Evolutionary conservation across 106 monocot genomes (phyloP), one percentile per base, ranked within the genome.

Genomic region (Chionographis japonica): DNA sequence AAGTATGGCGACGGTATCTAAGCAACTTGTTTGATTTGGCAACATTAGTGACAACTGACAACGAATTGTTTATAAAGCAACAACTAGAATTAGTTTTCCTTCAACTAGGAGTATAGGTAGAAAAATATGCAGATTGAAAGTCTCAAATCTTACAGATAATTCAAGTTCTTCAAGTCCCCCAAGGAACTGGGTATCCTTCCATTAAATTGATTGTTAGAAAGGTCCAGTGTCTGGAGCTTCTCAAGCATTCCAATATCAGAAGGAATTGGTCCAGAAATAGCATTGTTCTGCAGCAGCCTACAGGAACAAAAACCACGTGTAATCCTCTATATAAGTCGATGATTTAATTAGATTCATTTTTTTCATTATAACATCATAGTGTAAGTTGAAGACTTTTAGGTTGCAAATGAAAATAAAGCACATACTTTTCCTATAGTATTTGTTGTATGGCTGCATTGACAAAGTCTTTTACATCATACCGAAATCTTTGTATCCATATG

Each of bases 241-340:
- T 74, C 82, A 62, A 89, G 67, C 72, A 59, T 89, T 61, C 79
- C 85, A 35, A 89, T 82, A 40, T 66, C 71, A 60, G 52, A 35
- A 60, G 89, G 85, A 58, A 89, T 85, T 36, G 74, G 59, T 40
- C 89, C 89, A 63, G 75, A 82, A 36, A 89, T 77, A 10, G 66
- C 82, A 77, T 89, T 89, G 63, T 85, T 89, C 77, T 89, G 89
- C 67, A 89, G 63, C 61, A 89, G 61, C 68, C 89, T 89, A 74
- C 4, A 77, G n/a, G 40, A 64, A 75, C 49, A 63, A 46, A n/a
- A 9, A 13, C 38, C 10, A 50, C n/a, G 38, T 52, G 2, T 66
- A 41, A 65, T 27, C 16, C n/a, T 50, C 16, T 8, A 66, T 3
- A 38, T 18, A 55, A 50, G 66, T 49, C 20, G 40, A 46, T 58